Evolutionary conservation across 1,284 basidiomycete genomes (phyloP).

Genomic region (Cryptococcus amylolentus): DNA sequence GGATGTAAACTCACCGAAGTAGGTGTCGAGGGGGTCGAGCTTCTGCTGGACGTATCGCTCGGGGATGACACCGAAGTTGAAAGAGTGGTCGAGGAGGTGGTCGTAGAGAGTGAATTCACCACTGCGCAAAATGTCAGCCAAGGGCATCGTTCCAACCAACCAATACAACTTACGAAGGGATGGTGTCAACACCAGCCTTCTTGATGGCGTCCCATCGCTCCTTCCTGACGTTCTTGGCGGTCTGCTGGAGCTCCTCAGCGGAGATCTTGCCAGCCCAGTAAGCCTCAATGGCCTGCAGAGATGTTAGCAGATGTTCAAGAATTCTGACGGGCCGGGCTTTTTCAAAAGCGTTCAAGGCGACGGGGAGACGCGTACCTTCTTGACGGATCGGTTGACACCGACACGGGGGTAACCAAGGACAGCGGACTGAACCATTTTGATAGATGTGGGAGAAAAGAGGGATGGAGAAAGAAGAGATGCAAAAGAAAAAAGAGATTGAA

Average conservation of each 20-base stretch:
- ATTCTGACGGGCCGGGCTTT: neutral
- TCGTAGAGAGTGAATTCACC: conserved; percentile 99
- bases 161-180: conserved; percentile 71
- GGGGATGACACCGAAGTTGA: conserved; percentile 95
- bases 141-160: neutral
- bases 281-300: conserved; percentile 72
- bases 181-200: conserved; percentile 79
- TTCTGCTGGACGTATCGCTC: conserved; percentile 87
- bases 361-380: conserved; percentile 59
- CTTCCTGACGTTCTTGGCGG: conserved; percentile 84
- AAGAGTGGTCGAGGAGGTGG: conserved; percentile 96
- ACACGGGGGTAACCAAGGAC: conserved; percentile 98
- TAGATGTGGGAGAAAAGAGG: conserved; percentile 7
- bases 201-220: conserved; percentile 87
- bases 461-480: conserved; percentile 13
- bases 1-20: conserved; percentile 60
- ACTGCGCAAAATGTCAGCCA: conserved; percentile 51
- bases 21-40: conserved; percentile 87
- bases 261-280: conserved; percentile 96
- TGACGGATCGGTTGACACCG: conserved; percentile 91
- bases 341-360: neutral
- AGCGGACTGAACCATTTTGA: conserved; percentile 60
- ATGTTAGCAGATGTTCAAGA: neutral
- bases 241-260: conserved; percentile 84
- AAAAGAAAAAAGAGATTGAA: neutral